Conservation (phyloP, 768 basidiomycete genomes). For the Russula earlei region DNA sequence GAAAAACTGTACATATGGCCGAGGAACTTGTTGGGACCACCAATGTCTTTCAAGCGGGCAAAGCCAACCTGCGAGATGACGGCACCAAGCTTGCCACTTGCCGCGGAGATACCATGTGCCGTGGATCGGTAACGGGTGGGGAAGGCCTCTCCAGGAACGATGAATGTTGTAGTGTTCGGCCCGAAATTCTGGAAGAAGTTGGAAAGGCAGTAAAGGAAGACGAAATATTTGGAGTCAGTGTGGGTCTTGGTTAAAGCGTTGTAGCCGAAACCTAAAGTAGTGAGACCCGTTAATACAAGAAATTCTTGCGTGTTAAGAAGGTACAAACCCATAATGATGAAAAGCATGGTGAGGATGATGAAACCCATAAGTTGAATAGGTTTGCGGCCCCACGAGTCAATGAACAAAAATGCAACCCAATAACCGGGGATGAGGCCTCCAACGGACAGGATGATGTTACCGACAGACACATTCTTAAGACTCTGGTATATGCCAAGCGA, state of each 20-base stretch:
- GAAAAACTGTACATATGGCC: constrained; percentile 51
- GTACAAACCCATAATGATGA: constrained; percentile 56
- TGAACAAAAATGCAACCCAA: constrained; percentile 51
- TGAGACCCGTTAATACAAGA: background rate
- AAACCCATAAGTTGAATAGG: constrained; percentile 79
- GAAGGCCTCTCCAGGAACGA: constrained; percentile 77
- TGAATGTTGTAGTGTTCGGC: constrained; percentile 71
- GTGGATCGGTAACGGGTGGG: constrained; percentile 85
- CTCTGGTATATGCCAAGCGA: constrained; percentile 35
- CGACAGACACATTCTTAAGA: constrained; percentile 57
- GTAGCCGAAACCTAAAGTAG: constrained; percentile 50
- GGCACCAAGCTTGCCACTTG: constrained; percentile 75
- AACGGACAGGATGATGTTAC: constrained; percentile 66
- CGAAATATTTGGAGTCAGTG: constrained; percentile 47
- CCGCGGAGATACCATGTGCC: constrained; percentile 77
- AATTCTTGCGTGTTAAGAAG: too few relatives aligned
- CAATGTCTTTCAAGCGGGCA: constrained; percentile 55
- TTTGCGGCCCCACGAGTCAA: constrained; percentile 76
- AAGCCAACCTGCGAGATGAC: constrained; percentile 76
- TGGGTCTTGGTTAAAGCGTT: constrained; percentile 42
- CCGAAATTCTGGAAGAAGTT: constrained; percentile 91
- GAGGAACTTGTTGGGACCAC: constrained; percentile 51
- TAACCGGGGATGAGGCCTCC: constrained; percentile 82
- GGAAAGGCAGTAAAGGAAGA: constrained; percentile 78
- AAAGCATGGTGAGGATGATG: constrained; percentile 51